Conservation (phyloP, 2,329 filamentous ascomycete species). For the Diaporthe vaccinii region DNA sequence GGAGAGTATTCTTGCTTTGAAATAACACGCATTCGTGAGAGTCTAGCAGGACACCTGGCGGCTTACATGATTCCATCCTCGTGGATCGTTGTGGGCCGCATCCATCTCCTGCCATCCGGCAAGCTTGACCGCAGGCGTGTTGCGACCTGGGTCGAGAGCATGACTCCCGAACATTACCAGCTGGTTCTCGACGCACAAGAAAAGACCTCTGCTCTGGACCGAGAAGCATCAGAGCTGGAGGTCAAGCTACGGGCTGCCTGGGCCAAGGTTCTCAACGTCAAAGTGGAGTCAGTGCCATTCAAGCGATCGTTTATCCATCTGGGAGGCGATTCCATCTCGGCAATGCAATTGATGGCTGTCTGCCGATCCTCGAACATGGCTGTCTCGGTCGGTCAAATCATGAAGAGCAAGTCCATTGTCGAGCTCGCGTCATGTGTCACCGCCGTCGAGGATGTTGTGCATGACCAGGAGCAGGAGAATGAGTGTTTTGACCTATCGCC, state of each 20-base stretch:
- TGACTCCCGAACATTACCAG: background rate
- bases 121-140: background rate
- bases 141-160: background rate
- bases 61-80: conserved; percentile 5
- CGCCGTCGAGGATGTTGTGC: conserved; percentile 8
- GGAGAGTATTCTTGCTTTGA: background rate
- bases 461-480: conserved; percentile 15
- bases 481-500: background rate
- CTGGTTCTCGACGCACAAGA: conserved; percentile 3
- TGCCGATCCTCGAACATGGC: conserved; percentile 19
- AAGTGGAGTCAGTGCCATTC: conserved; percentile 52
- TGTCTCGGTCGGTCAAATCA: conserved; percentile 5
- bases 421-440: conserved; percentile 15
- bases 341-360: conserved; percentile 55
- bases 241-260: conserved; percentile 2
- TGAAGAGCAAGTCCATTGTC: conserved; percentile 16
- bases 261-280: conserved; percentile 11
- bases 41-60: background rate
- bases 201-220: background rate
- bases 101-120: conserved; percentile 52
- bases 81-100: conserved; percentile 5
- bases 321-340: conserved; percentile 70
- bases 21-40: background rate
- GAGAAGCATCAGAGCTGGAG: conserved; percentile 8
- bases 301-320: conserved; percentile 72